These are phyloP conservation scores for Onygenales sp. DNA, from an alignment of 2,329 filamentous ascomycete species.

Conservation along the genomic window DNA sequence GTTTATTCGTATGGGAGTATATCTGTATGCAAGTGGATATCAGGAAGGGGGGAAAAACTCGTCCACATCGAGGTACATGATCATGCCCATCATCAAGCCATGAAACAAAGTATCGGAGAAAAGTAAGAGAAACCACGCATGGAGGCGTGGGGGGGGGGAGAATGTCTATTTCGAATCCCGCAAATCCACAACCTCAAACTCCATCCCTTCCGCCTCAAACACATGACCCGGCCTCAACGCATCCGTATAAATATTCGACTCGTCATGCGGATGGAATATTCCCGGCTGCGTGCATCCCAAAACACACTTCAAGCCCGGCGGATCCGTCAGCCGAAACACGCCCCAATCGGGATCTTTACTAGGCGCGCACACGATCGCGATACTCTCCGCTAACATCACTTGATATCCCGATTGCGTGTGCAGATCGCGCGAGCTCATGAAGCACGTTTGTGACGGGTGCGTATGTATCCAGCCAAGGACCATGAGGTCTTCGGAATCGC, in stretches of 20 bases:
- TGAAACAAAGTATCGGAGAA: background rate
- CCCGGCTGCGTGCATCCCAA: conserved; percentile 67
- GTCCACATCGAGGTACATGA: background rate
- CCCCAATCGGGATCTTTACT: conserved; percentile 68
- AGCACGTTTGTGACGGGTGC: conserved; percentile 91
- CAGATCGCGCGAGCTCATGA: conserved; percentile 89
- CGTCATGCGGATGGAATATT: conserved; percentile 70
- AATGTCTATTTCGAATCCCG: conserved; percentile 11
- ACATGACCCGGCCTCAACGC: conserved; percentile 63
- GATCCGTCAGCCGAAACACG: conserved; percentile 86
- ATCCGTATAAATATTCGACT: conserved; percentile 67
- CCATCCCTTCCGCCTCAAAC: conserved; percentile 55
- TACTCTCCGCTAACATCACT: conserved; percentile 90
- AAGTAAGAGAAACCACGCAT: background rate
- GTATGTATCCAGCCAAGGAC: conserved; percentile 97
- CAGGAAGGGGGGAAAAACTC: background rate
- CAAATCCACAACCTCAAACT: conserved; percentile 61
- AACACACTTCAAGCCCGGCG: conserved; percentile 79
- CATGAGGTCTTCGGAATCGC: conserved; percentile 71
- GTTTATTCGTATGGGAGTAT: no score
- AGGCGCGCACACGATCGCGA: conserved; percentile 93
- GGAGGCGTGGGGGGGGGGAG: background rate
- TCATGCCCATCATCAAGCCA: background rate
- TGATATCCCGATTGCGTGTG: conserved; percentile 94
- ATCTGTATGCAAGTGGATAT: background rate